Conservation (phyloP, 2,329 filamentous ascomycete species). For the Fusarium subtropicale region DNA sequence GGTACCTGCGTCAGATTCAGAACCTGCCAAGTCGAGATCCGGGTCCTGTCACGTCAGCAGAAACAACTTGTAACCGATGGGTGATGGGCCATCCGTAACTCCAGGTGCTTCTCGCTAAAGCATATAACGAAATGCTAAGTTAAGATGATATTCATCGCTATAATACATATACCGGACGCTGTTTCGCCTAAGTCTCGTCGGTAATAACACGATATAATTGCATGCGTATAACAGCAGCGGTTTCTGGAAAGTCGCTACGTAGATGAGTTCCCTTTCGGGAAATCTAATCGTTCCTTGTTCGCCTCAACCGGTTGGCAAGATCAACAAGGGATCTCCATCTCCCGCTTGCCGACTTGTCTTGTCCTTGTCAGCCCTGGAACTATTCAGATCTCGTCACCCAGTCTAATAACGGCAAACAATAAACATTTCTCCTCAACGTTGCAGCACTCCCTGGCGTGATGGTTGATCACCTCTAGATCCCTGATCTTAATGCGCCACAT, state of each 20-base stretch:
- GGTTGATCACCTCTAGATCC: constrained; percentile 31
- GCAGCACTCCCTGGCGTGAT: constrained; percentile 29
- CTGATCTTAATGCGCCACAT: constrained; percentile 32
- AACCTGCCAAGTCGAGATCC: constrained; percentile 18
- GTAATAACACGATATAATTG: constrained; percentile 1
- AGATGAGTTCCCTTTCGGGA: constrained; percentile 25
- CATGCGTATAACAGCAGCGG: background rate
- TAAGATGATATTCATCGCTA: background rate
- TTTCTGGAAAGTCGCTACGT: constrained; percentile 18
- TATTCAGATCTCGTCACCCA: constrained; percentile 20
- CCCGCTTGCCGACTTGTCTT: constrained; percentile 20
- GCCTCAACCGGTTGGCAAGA: constrained; percentile 19
- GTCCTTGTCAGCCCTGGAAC: constrained; percentile 21
- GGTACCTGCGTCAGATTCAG: constrained; percentile 36
- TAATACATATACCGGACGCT: background rate
- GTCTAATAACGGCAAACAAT: constrained; percentile 24
- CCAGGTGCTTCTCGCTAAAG: constrained; percentile 21
- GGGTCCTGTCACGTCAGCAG: constrained; percentile 26
- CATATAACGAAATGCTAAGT: constrained; percentile 9
- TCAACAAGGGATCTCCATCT: constrained; percentile 31
- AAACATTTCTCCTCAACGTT: constrained; percentile 35
- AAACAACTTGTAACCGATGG: constrained; percentile 25
- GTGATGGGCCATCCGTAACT: constrained; percentile 3
- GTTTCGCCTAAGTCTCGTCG: constrained; percentile 21
- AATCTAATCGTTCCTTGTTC: constrained; percentile 11